Percentiles rank a stretch among this genome's conserved stretches.
Evolutionary conservation across 805 yeast species (phyloP).

Genomic region (Spathaspora passalidarum): DNA sequence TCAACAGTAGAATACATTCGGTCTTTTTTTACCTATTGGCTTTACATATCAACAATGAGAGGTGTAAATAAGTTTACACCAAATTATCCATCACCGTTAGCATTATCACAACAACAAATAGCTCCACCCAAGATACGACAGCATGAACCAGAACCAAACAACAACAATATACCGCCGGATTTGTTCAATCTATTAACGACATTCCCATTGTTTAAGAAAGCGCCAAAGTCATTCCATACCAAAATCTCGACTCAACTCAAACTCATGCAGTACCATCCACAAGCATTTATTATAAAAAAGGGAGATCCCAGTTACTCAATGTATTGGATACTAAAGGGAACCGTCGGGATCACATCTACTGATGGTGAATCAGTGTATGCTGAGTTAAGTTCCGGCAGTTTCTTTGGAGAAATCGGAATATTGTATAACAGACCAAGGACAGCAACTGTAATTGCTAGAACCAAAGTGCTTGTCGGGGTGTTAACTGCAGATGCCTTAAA

Average conservation of each 20-base stretch:
- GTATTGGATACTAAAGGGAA: slow-evolving; percentile 78
- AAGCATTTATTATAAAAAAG: slow-evolving; percentile 63
- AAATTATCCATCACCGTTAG: slow-evolving; percentile 25
- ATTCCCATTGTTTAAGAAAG: slow-evolving; percentile 62
- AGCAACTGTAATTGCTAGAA: slow-evolving; percentile 71
- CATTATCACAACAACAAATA: slow-evolving; percentile 5
- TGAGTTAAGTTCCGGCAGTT: slow-evolving; percentile 64
- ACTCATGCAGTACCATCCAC: slow-evolving; percentile 62
- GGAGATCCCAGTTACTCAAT: slow-evolving; percentile 75
- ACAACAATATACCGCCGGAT: slow-evolving; percentile 45
- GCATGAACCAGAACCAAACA: neutral
- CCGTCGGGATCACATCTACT: slow-evolving; percentile 71
- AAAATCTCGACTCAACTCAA: slow-evolving; percentile 57
- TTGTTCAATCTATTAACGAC: slow-evolving; percentile 50
- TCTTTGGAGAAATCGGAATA: slow-evolving; percentile 79
- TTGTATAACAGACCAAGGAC: slow-evolving; percentile 73
- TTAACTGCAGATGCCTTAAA: slow-evolving; percentile 62
- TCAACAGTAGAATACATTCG: too few species aligned
- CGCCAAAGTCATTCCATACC: slow-evolving; percentile 62
- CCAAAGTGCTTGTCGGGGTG: slow-evolving; percentile 65
- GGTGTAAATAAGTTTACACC: slow-evolving; percentile 23
- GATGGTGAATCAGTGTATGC: slow-evolving; percentile 78
- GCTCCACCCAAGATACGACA: neutral
- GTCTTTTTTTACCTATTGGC: too few species aligned
- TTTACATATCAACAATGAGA: neutral